Percentiles rank a stretch among this genome's conserved stretches.
phyloP scores from a whole-genome alignment of 352 stramenopile species.

The Phytophthora hybrid region DNA sequence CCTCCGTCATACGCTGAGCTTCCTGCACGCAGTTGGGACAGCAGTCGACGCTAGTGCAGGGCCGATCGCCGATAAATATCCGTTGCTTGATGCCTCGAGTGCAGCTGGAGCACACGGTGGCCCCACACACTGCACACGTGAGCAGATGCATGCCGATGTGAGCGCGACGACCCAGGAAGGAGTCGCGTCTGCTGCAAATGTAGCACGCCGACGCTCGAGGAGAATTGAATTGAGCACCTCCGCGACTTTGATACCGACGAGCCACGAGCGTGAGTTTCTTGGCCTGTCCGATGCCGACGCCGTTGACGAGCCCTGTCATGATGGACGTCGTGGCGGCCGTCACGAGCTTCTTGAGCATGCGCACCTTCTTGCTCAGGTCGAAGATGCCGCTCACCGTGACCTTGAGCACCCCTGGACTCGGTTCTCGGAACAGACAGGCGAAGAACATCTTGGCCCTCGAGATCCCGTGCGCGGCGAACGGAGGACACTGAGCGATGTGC shows the following conservation, averaged over 20 bases:
- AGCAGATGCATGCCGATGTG: slow-evolving; percentile 27
- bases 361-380: not conserved
- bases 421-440: not conserved
- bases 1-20: slow-evolving; percentile 29
- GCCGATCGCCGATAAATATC: slow-evolving; percentile 35
- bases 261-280: slow-evolving; percentile 63
- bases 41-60: slow-evolving; percentile 29
- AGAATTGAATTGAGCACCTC: not conserved
- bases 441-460: not conserved
- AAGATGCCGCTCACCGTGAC: not conserved
- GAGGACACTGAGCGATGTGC: not conserved
- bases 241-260: slow-evolving; percentile 11
- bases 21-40: slow-evolving; percentile 48
- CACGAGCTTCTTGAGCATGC: slow-evolving; percentile 34
- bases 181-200: slow-evolving; percentile 38
- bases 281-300: slow-evolving; percentile 45
- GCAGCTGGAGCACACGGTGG: slow-evolving; percentile 43
- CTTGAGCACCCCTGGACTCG: not conserved
- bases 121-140: slow-evolving; percentile 36
- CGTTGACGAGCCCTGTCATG: slow-evolving; percentile 44
- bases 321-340: slow-evolving; percentile 41
- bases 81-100: slow-evolving; percentile 36
- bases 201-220: slow-evolving; percentile 25
- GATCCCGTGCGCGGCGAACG: not conserved
- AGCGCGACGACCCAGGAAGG: slow-evolving; percentile 1